These are phyloP conservation scores for Penicillium sp. DNA, from an alignment of 2,329 filamentous ascomycete species.

Conservation along the genomic window DNA sequence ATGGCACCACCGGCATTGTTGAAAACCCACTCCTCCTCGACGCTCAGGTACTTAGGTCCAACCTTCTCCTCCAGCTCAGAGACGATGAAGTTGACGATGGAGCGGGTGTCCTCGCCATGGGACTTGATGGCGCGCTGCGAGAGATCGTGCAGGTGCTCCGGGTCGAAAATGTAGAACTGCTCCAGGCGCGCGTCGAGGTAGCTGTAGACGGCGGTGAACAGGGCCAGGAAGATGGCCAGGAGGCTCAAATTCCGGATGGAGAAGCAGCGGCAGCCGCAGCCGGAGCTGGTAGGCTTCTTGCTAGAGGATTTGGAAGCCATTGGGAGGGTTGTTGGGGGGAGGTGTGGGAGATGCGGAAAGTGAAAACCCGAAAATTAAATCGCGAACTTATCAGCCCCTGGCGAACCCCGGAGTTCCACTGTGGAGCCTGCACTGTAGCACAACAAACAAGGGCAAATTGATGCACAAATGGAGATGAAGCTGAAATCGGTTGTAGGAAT, in stretches of 20 bases:
- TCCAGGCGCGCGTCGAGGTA: slow-evolving; percentile 41
- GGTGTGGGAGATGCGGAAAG: neutral
- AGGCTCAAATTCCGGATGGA: slow-evolving; percentile 33
- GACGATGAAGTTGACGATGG: slow-evolving; percentile 70
- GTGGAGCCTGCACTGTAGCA: slow-evolving; percentile 5
- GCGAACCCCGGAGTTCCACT: slow-evolving; percentile 18
- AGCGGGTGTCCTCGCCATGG: slow-evolving; percentile 74
- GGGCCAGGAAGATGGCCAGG: slow-evolving; percentile 36
- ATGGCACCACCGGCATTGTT: slow-evolving; percentile 91
- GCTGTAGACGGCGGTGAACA: slow-evolving; percentile 38
- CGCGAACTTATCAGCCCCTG: slow-evolving; percentile 8
- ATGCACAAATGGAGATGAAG: neutral
- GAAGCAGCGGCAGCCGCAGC: slow-evolving; percentile 24
- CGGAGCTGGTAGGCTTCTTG: slow-evolving; percentile 16
- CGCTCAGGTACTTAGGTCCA: slow-evolving; percentile 58
- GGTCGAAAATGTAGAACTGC: slow-evolving; percentile 73
- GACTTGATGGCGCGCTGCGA: slow-evolving; percentile 64
- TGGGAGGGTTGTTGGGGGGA: slow-evolving; percentile 4
- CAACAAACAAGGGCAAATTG: neutral
- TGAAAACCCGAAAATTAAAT: slow-evolving; percentile 10
- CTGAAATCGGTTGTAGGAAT: neutral
- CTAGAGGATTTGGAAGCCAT: slow-evolving; percentile 28
- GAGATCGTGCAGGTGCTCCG: slow-evolving; percentile 67
- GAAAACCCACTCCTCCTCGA: slow-evolving; percentile 81
- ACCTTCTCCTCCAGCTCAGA: slow-evolving; percentile 61